Evolutionary conservation across 768 basidiomycete genomes (phyloP).

Genomic region (Cytidiella melzeri): DNA sequence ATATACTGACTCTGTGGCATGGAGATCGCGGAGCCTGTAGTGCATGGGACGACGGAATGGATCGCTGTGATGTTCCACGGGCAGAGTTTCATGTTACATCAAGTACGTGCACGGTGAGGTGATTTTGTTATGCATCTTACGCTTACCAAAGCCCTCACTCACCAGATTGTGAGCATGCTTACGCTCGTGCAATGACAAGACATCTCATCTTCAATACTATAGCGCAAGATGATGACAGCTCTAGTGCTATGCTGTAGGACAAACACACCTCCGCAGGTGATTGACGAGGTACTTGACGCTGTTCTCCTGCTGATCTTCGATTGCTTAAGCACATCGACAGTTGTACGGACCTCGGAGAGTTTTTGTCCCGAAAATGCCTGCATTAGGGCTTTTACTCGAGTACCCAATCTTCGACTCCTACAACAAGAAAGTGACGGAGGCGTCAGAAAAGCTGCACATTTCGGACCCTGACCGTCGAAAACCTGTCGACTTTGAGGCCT

Average conservation of each 20-base stretch:
- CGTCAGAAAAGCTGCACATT: slow-evolving; percentile 47
- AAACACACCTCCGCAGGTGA: slow-evolving; percentile 62
- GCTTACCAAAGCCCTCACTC: neutral
- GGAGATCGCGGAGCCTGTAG: slow-evolving; percentile 78
- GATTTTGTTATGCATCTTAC: neutral
- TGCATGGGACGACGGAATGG: slow-evolving; percentile 93
- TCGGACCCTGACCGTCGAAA: slow-evolving; percentile 60
- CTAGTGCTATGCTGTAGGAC: slow-evolving; percentile 79
- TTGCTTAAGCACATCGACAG: too few relatives aligned
- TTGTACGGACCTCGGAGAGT: slow-evolving; percentile 74
- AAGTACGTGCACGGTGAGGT: slow-evolving; percentile 46
- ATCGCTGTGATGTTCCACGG: slow-evolving; percentile 90
- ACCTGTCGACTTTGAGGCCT: slow-evolving; percentile 62
- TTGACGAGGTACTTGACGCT: slow-evolving; percentile 58
- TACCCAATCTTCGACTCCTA: slow-evolving; percentile 78
- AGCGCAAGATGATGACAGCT: slow-evolving; percentile 97
- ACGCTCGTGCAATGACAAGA: neutral
- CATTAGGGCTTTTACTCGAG: slow-evolving; percentile 88
- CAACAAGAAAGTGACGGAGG: slow-evolving; percentile 47
- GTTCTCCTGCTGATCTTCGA: neutral
- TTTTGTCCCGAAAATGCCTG: slow-evolving; percentile 92
- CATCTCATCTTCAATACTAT: slow-evolving; percentile 12
- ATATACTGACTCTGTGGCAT: neutral
- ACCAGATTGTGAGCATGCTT: slow-evolving; percentile 40
- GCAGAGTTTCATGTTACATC: slow-evolving; percentile 98